Evolutionary conservation across 805 yeast genomes (phyloP), one percentile per base, ranked within the genome.

Genomic region (Ogataea pilisensis): DNA sequence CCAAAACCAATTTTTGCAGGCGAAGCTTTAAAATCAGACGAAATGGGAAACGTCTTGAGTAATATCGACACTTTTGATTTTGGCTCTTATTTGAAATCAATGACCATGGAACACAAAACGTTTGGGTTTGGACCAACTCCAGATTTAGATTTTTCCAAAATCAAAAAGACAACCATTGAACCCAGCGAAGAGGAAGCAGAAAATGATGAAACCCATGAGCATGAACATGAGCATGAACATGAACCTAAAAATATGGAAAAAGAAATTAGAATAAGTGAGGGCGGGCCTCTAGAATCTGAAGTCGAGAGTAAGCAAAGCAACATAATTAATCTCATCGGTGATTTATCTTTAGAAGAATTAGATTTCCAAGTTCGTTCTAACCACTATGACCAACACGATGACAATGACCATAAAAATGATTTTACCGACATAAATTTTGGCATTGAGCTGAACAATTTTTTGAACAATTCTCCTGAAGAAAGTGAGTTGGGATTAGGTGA

Each of bases 341-440:
- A 55, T 16, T 39, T 57, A 8, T 60, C 62, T 8, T 51, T 66
- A 28, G 59, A 55, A 24, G 66, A 60, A 19, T 41, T 70, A 21
- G 75, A 71, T 46, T 42, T 50, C 21, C 69, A 65, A 49, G 57
- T 59, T 19, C 55, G 65, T 44, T 53, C 61, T 3, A 49, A 46
- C 33, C 41, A 44, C 7, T 39, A 41, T 25, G 39, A 46, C 20
- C 36, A 35, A 17, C 26, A 37, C n/a, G 48, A 48, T 16, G 54
- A 51, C 28, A 20, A 38, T 14, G 48, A 46, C 20, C 50, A 49
- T 27, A 30, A 43, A 19, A 48, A 46, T 14, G 43, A 38, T 26
- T 42, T 49, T 8, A 51, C 42, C 5, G 51, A 48, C 24, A 41
- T 48, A 35, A 50, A 50, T 35, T 48, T 53, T 37, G 51, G 50